phyloP scores from a whole-genome alignment of 495 filamentous ascomycete species.

The Aspergillus asperescens region DNA sequence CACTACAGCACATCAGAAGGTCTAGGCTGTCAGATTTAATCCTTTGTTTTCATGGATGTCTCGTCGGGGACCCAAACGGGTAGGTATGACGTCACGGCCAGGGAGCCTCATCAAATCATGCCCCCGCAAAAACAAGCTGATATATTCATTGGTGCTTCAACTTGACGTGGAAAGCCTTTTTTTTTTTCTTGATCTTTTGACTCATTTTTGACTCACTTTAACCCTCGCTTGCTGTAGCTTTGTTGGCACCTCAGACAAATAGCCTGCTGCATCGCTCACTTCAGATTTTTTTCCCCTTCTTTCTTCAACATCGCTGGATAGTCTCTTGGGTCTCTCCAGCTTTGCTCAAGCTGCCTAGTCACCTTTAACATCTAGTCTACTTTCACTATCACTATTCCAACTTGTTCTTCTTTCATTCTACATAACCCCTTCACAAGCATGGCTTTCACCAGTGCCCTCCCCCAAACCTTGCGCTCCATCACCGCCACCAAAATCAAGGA shows the following conservation, averaged over 20 bases:
- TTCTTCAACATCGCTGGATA: neutral
- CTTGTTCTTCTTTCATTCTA: neutral
- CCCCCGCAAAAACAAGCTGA: neutral
- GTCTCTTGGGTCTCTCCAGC: neutral
- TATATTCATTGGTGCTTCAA: neutral
- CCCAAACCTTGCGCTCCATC: slow-evolving; percentile 60
- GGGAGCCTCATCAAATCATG: neutral
- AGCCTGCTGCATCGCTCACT: neutral
- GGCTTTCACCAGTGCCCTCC: slow-evolving; percentile 39
- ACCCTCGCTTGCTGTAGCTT: slow-evolving; percentile 1
- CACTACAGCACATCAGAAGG: too few relatives aligned
- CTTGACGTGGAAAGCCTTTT: neutral
- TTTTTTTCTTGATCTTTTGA: neutral
- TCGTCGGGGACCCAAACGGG: neutral
- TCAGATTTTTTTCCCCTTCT: neutral
- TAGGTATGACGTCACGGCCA: neutral
- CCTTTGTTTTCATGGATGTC: too few relatives aligned
- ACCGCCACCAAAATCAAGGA: slow-evolving; percentile 60
- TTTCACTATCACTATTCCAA: neutral
- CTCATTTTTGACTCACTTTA: neutral
- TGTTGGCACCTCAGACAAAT: neutral
- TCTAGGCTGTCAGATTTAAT: too few relatives aligned
- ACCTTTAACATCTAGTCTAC: neutral
- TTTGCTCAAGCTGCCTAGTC: neutral
- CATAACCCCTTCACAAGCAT: slow-evolving; percentile 12